Base-by-base conservation (phyloP, 1,284 basidiomycete species). In the Thelephora terrestris region DNA sequence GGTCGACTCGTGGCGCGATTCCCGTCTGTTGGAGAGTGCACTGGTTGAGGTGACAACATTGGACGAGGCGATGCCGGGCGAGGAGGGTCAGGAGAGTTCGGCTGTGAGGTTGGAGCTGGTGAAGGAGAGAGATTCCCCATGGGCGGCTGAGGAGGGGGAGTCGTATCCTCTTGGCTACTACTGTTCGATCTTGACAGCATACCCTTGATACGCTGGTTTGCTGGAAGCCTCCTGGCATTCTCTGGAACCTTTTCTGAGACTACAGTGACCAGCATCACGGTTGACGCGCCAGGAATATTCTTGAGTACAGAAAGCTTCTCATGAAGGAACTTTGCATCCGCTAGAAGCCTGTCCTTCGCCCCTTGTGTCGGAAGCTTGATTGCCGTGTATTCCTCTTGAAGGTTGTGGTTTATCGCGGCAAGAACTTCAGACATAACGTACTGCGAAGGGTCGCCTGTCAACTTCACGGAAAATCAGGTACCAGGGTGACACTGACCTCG, bases 381-480 rank as follows among this genome's bases (percentile, higher is more conserved):
- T 59, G 76, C 79, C 43, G 71, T 71, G 63, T 85, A 95, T 62
- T 92, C 89, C 60, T 93, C 89, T 36, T 83, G 82, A 9, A 97
- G 71, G 43, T 87, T 80, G 62, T 87, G 81, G 62, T 91, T 91
- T 63, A 95, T 92, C n/a, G 88, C 82, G 20, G 84, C 85, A 54
- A 94, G 85, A 14, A 96, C 92, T 63, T 94, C 89, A 27, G 81
- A 79, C 87, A 95, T 93, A 58, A 97, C 90, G 61, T 76, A 79
- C 87, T 93, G 60, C 39, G 29, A 52, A 12, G 51, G 43, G 49
- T 25, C 45, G 29, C 20, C 27, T n/a, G 35, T 42, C 23, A 43
- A n/a, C 46, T 47, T 32, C 38, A 29, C 14, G 9, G 32, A 36
- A 20, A 43, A 46, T 43, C 21, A 37, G 47, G 47, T 50, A 23